phyloP scores from a whole-genome alignment of 1,284 basidiomycete genomes.

The Cutaneotrichosporon sp. region DNA sequence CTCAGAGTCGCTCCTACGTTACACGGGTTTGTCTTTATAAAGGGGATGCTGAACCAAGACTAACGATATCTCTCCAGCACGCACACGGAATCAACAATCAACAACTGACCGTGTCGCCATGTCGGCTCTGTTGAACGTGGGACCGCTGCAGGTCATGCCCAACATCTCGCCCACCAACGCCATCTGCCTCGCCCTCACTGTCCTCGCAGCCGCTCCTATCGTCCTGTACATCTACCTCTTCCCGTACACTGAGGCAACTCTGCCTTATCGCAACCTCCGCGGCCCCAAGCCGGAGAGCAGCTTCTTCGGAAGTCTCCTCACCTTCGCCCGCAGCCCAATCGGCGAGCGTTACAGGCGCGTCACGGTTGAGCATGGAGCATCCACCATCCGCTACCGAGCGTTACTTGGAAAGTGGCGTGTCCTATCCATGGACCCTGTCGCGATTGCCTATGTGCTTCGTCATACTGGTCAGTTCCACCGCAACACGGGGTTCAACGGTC shows the following conservation, averaged over 20 bases:
- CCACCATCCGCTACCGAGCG: conserved; percentile 25
- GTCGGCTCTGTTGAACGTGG: too few species aligned
- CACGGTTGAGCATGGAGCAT: conserved; percentile 13
- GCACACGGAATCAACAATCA: too few species aligned
- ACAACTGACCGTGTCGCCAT: too few species aligned
- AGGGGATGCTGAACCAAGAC: too few species aligned
- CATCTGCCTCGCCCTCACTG: not conserved
- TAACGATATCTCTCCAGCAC: too few species aligned
- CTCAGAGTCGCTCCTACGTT: too few species aligned
- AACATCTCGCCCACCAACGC: too few species aligned
- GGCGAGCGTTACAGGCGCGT: not conserved
- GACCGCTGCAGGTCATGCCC: too few species aligned
- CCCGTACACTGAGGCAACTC: not conserved
- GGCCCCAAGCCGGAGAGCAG: conserved; percentile 4
- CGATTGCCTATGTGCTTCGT: conserved; percentile 59
- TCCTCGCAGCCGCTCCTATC: not conserved
- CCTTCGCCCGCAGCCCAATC: not conserved
- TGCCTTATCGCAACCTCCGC: conserved; percentile 14
- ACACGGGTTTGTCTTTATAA: too few species aligned
- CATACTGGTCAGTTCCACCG: conserved; percentile 63
- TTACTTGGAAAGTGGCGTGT: conserved; percentile 48
- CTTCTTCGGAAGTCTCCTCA: conserved; percentile 10
- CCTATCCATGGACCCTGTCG: conserved; percentile 59
- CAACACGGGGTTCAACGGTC: conserved; percentile 58
- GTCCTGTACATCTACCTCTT: conserved; percentile 7